Evolutionary conservation across 768 basidiomycete genomes (phyloP).

Genomic region (Omphalotus guepiniiformis): DNA sequence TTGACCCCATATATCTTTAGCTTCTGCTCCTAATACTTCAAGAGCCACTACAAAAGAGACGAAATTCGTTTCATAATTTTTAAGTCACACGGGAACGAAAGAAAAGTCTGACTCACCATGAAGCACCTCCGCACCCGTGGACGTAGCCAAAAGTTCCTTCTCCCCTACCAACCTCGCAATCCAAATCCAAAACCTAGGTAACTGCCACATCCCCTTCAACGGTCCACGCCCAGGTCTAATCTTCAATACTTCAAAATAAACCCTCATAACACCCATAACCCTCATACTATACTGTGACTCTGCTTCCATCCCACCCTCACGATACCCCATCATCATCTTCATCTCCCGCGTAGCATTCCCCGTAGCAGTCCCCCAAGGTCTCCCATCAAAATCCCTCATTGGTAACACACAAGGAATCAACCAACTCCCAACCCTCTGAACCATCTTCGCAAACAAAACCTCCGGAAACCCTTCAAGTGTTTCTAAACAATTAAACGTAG

Average conservation of each 20-base stretch:
- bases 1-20: conserved; percentile 62
- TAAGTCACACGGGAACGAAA: background rate
- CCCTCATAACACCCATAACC: conserved; percentile 74
- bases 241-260: conserved; percentile 76
- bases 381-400: conserved; percentile 43
- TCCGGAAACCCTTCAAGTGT: conserved; percentile 55
- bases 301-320: conserved; percentile 46
- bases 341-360: conserved; percentile 23
- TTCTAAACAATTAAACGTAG: conserved; percentile 69
- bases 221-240: conserved; percentile 35
- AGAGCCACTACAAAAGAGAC: conserved; percentile 55
- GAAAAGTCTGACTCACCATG: conserved; percentile 45
- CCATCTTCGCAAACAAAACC: conserved; percentile 79
- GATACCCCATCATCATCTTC: conserved; percentile 54
- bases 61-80: conserved; percentile 1
- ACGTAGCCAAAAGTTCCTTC: conserved; percentile 45
- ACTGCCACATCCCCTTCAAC: conserved; percentile 51
- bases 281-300: conserved; percentile 60
- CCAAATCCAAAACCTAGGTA: conserved; percentile 69
- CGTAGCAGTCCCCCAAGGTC: conserved; percentile 37
- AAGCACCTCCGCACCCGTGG: conserved; percentile 64
- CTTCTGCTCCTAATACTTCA: conserved; percentile 64
- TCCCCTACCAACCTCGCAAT: conserved; percentile 59
- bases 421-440: conserved; percentile 89
- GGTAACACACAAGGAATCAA: conserved; percentile 65